A percentile compares a stretch with the other conserved stretches of the same genome.
Conservation (phyloP, 2,329 filamentous ascomycete genomes). For the Fusarium sp. region DNA sequence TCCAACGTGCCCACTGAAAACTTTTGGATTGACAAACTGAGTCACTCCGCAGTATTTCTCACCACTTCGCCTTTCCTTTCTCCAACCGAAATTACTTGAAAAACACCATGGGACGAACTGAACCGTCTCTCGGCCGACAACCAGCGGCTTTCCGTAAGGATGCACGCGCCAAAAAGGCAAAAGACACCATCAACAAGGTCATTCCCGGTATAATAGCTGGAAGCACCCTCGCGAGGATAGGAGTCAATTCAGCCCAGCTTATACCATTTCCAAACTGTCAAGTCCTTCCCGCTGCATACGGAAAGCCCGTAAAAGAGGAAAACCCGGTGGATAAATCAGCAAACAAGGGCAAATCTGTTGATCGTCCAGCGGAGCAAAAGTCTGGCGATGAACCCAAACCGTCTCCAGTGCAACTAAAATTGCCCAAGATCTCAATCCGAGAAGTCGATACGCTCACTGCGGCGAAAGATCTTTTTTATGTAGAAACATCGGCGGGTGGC, state of each 20-base stretch:
- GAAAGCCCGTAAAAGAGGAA: background rate
- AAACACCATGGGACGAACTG: slow-evolving; percentile 38
- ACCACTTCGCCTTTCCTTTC: background rate
- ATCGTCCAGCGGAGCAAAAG: background rate
- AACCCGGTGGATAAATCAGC: slow-evolving; percentile 37
- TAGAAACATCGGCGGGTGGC: background rate
- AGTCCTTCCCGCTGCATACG: no score
- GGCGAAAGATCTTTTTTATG: slow-evolving; percentile 48
- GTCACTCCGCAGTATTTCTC: background rate
- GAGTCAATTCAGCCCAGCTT: slow-evolving; percentile 64
- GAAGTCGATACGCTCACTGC: slow-evolving; percentile 65
- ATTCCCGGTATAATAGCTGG: slow-evolving; percentile 66
- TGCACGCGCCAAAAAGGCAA: slow-evolving; percentile 65
- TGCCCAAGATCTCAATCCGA: slow-evolving; percentile 57
- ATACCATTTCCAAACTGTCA: background rate
- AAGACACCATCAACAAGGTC: slow-evolving; percentile 67
- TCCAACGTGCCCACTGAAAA: background rate
- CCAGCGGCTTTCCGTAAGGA: slow-evolving; percentile 44
- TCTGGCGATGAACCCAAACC: background rate
- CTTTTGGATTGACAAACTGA: background rate
- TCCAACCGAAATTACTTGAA: fast-evolving
- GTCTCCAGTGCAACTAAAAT: background rate
- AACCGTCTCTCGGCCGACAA: slow-evolving; percentile 38
- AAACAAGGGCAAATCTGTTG: slow-evolving; percentile 40
- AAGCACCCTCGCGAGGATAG: slow-evolving; percentile 65